These are phyloP conservation scores for Mycena floridula DNA, from an alignment of 768 basidiomycete genomes.

Conservation along the genomic window DNA sequence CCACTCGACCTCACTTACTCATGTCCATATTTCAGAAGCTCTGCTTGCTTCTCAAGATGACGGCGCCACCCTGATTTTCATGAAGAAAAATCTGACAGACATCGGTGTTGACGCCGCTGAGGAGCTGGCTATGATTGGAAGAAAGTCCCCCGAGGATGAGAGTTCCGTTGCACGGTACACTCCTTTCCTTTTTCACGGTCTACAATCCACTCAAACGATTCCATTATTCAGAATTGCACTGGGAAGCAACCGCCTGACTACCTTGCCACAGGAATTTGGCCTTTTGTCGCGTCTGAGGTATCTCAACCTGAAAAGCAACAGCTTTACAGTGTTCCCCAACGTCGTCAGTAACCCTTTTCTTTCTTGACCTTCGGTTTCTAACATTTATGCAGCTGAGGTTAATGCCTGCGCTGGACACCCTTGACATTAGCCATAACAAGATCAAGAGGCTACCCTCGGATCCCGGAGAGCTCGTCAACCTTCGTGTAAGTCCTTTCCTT, in stretches of 20 bases:
- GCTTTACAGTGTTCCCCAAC: constrained; percentile 75
- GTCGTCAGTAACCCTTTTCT: constrained; percentile 52
- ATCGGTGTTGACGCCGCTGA: constrained; percentile 71
- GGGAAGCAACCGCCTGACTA: constrained; percentile 75
- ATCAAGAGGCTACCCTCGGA: constrained; percentile 72
- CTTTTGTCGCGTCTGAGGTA: constrained; percentile 73
- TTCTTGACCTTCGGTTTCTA: constrained; percentile 4
- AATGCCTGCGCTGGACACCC: constrained; percentile 84
- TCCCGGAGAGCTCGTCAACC: constrained; percentile 71
- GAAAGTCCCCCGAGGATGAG: constrained; percentile 41
- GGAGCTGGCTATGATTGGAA: constrained; percentile 61
- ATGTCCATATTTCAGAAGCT: constrained; percentile 60
- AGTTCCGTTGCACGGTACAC: constrained; percentile 57
- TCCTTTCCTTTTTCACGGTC: constrained; percentile 10
- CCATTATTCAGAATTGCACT: constrained; percentile 64
- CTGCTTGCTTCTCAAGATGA: constrained; percentile 62
- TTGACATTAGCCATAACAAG: constrained; percentile 93
- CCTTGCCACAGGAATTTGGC: constrained; percentile 69
- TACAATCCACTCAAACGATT: constrained; percentile 6
- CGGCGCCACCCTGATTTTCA: constrained; percentile 80
- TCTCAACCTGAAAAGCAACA: constrained; percentile 83
- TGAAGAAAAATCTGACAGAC: constrained; percentile 71
- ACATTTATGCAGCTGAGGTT: constrained; percentile 56
- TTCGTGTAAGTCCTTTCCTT: constrained; percentile 47
- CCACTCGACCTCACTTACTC: constrained; percentile 38